Conservation (phyloP, 208 protist species). For the Wallacemonas collosoma region DNA sequence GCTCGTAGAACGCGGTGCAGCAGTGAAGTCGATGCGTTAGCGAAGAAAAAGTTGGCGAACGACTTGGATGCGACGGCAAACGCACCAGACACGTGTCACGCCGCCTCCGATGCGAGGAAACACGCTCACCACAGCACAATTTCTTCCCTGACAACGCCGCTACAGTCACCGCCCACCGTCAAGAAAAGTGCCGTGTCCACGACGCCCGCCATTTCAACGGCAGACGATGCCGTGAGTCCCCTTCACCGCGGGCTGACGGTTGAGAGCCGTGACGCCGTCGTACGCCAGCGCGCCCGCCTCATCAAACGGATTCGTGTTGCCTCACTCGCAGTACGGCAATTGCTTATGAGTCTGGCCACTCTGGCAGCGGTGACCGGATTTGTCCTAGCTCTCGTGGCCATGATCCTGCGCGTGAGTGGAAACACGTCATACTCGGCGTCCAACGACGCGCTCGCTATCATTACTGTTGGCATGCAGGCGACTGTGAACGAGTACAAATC, state of each 20-base stretch:
- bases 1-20: too few species aligned
- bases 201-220: background rate
- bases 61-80: too few species aligned
- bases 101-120: too few species aligned
- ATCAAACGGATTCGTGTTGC: background rate
- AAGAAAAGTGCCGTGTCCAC: background rate
- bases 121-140: too few species aligned
- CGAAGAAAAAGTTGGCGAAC: too few species aligned
- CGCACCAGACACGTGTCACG: too few species aligned
- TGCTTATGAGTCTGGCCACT: conserved; percentile 6
- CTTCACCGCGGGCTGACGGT: conserved; percentile 11
- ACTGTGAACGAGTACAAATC: conserved; percentile 6
- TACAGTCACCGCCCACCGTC: too few species aligned
- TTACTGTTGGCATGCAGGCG: background rate
- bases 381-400: conserved; percentile 4
- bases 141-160: too few species aligned
- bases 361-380: background rate
- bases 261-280: conserved; percentile 1
- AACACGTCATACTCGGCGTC: background rate
- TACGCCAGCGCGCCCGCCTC: background rate
- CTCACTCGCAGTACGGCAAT: background rate
- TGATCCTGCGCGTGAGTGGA: conserved; percentile 2
- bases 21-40: too few species aligned
- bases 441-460: too few species aligned
- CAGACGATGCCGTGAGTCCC: background rate